Conservation (phyloP, 495 filamentous ascomycete genomes). For the Penicillium ochrochloron region DNA sequence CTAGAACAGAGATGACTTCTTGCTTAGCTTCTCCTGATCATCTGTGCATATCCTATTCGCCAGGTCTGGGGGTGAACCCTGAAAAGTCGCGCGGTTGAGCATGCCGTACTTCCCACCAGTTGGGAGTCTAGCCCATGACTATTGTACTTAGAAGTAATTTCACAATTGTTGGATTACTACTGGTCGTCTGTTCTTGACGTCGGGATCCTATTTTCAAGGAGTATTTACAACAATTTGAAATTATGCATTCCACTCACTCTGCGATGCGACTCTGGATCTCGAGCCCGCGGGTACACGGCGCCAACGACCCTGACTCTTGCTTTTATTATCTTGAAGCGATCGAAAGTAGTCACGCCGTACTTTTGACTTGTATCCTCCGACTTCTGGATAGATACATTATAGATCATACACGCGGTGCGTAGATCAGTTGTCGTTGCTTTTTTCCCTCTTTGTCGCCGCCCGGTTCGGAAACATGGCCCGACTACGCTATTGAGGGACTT, state of each 20-base stretch:
- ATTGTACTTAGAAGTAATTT: neutral
- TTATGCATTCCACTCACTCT: conserved; percentile 10
- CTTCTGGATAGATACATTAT: neutral
- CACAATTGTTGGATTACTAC: neutral
- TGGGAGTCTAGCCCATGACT: neutral
- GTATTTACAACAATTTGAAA: neutral
- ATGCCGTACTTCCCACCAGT: neutral
- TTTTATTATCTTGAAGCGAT: neutral
- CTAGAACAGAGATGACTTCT: neutral
- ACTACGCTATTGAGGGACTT: conserved; percentile 15
- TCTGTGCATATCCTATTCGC: neutral
- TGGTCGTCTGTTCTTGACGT: neutral
- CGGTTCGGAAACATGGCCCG: neutral
- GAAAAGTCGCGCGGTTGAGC: neutral
- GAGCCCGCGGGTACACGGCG: conserved; percentile 8
- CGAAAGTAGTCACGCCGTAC: neutral
- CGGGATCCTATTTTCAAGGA: neutral
- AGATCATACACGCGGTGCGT: neutral
- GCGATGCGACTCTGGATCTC: neutral
- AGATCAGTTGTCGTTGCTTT: neutral
- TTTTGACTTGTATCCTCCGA: neutral
- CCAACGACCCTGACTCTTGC: neutral
- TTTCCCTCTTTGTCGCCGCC: neutral
- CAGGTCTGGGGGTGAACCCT: neutral
- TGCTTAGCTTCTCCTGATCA: neutral